Conservation (phyloP, 2,329 filamentous ascomycete genomes). For the Aschersonia sp. region DNA sequence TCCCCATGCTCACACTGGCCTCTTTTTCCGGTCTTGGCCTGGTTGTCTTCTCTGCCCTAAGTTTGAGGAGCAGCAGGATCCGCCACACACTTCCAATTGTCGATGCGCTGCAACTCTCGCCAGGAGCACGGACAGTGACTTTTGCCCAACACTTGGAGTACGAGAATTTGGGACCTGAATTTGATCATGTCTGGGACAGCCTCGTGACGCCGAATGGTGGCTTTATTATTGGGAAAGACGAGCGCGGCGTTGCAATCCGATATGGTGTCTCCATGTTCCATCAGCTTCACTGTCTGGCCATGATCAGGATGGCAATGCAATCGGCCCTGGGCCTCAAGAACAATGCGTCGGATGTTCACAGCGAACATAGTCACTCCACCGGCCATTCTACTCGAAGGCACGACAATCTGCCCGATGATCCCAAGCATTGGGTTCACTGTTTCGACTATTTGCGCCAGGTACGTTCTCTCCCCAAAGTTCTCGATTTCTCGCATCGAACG, state of each 20-base stretch:
- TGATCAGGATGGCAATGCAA: conserved; percentile 2
- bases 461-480: not conserved
- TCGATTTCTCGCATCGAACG: not conserved
- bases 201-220: not conserved
- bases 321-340: not conserved
- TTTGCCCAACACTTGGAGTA: not conserved
- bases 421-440: not conserved
- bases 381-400: too few species aligned
- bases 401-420: not conserved
- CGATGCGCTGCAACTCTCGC: too few species aligned
- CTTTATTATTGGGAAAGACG: not conserved
- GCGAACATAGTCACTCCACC: not conserved
- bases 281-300: conserved; percentile 3
- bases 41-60: too few species aligned
- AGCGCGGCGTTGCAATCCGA: not conserved
- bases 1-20: too few species aligned
- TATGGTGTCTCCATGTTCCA: conserved; percentile 3
- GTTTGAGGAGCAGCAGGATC: too few species aligned
- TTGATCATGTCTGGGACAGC: not conserved
- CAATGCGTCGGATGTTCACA: too few species aligned
- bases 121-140: not conserved
- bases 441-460: conserved; percentile 5
- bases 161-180: not conserved
- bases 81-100: too few species aligned
- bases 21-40: too few species aligned